Base-by-base conservation (phyloP, 148 eudicot genomes). In the Silene conica region DNA sequence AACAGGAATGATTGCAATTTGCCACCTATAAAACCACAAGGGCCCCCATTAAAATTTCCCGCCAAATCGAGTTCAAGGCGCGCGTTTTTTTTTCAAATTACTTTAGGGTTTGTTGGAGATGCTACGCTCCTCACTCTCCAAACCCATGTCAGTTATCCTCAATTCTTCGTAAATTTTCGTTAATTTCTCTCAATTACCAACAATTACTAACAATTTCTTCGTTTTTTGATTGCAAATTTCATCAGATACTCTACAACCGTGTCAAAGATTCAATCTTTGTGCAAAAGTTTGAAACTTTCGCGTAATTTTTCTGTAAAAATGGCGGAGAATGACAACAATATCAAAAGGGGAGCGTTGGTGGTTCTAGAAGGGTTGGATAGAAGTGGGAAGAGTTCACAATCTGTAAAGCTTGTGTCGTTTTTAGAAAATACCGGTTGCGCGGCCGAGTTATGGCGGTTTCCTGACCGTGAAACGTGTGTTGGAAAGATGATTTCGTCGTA, bases 351-450 rank as follows among this genome's bases (percentile, higher is more conserved):
- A 63, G 99, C 99, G 26, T 74, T 95, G 80, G 87, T 95, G 71
- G 97, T 95, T 20, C 72, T 92, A 54, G 97, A 95, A 83, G 99
- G 99, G 52, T 81, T 95, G 64, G 99, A 95, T 89, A 91, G 99
- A 23, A 85, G 99, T 78, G 99, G 99, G 67, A 95, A 95, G 81
- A 92, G 87, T 41, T 92, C 94, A 20, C 99, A 95, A 71, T 89
- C 89, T 3, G 56, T 80, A 60, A 84, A 84, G 59, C 78, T 95
- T 62, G 63, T 84, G 11, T 77, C 89, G 6, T 80, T 84, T 70
- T 86, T 95, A 71, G 84, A 84, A 70, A 87, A 81, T 77, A 73
- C 80, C 48, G 96, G 94, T 10, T 78, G 81, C 74, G 28, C 92
- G 66, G 86, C 83, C 58, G 99, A 95, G 63, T 82, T 88, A 65